Conservation (phyloP, 2,329 filamentous ascomycete genomes). For the Penicillium digitatum region DNA sequence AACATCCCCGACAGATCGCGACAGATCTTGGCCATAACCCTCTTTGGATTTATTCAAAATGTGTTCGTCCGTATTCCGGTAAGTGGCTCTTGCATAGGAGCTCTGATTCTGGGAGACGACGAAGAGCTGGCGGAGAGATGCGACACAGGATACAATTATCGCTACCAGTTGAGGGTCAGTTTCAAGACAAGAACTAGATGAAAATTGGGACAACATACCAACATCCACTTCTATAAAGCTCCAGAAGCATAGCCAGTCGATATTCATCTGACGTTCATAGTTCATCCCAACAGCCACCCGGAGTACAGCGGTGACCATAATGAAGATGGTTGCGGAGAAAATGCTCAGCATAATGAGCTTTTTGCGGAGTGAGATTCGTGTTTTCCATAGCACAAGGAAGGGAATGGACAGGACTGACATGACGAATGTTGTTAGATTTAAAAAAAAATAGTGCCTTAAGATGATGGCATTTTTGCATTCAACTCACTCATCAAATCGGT, state of each 20-base stretch:
- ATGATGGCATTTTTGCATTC: not conserved
- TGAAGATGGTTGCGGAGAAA: slow-evolving; percentile 16
- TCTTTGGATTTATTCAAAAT: not conserved
- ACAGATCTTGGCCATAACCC: not conserved
- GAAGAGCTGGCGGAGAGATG: slow-evolving; percentile 17
- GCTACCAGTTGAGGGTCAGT: not conserved
- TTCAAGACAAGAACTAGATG: not conserved
- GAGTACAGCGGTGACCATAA: slow-evolving; percentile 17
- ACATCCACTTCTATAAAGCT: slow-evolving; percentile 18
- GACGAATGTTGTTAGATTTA: no score
- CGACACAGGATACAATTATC: slow-evolving; percentile 15
- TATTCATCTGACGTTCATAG: slow-evolving; percentile 12
- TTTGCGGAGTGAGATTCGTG: slow-evolving; percentile 10
- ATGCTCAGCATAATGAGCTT: slow-evolving; percentile 15
- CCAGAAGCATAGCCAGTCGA: slow-evolving; percentile 21
- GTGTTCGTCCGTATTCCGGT: not conserved
- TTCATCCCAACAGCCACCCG: slow-evolving; percentile 12
- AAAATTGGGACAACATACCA: not conserved
- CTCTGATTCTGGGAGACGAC: slow-evolving; percentile 9
- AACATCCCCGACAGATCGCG: not conserved
- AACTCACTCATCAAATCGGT: slow-evolving; percentile 18
- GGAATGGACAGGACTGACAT: slow-evolving; percentile 17
- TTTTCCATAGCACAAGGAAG: slow-evolving; percentile 16
- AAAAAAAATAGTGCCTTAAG: not conserved
- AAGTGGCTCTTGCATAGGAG: not conserved